phyloP scores from a whole-genome alignment of 768 basidiomycete genomes.

The Pholiota conissans region DNA sequence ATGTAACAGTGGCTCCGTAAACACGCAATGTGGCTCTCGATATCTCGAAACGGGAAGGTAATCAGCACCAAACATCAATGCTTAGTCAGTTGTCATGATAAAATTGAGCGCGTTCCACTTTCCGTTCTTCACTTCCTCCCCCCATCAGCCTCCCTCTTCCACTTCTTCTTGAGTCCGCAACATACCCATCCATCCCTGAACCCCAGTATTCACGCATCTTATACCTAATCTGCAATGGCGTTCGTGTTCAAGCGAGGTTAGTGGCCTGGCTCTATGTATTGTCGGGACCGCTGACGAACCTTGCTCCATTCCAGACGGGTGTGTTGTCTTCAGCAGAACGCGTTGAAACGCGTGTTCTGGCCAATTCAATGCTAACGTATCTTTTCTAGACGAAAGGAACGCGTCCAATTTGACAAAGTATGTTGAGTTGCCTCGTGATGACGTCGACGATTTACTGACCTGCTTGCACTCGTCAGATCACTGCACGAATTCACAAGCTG shows the following conservation, averaged over 20 bases:
- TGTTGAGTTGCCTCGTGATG: slow-evolving; percentile 18
- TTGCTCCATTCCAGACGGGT: slow-evolving; percentile 41
- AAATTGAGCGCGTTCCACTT: slow-evolving; percentile 27
- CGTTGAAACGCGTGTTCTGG: slow-evolving; percentile 33
- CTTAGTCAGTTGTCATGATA: slow-evolving; percentile 34
- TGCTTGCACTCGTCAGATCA: slow-evolving; percentile 59
- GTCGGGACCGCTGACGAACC: slow-evolving; percentile 8
- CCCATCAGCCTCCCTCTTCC: slow-evolving; percentile 13
- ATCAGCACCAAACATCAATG: slow-evolving; percentile 22
- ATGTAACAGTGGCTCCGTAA: not conserved
- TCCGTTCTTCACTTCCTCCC: slow-evolving; percentile 22
- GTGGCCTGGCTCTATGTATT: slow-evolving; percentile 9
- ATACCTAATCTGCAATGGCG: slow-evolving; percentile 25
- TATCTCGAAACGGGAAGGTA: not conserved
- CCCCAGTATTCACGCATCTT: not conserved
- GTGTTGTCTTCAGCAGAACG: slow-evolving; percentile 28
- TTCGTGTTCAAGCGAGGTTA: slow-evolving; percentile 43
- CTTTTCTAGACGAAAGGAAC: slow-evolving; percentile 73
- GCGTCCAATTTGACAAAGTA: slow-evolving; percentile 92
- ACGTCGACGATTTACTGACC: not conserved
- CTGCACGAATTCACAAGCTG: slow-evolving; percentile 82
- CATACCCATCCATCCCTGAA: not conserved
- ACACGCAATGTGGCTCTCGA: not conserved
- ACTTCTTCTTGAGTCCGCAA: not conserved
- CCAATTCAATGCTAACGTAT: slow-evolving; percentile 17